Evolutionary conservation across 345 rosid species (phyloP).

Genomic region (Eucalyptus regnans): DNA sequence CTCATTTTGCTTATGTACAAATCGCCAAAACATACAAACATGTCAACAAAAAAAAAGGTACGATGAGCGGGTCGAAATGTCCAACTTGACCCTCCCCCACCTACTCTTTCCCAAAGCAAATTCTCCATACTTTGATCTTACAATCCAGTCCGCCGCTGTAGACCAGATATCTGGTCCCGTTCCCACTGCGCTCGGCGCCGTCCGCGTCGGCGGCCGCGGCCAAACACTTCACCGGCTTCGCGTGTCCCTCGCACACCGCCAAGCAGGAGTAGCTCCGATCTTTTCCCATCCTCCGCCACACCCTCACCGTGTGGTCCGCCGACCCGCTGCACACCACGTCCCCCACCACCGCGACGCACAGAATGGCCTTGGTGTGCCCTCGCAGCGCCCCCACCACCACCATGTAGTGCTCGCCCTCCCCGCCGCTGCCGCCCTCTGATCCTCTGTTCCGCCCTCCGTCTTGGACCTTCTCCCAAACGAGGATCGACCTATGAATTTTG

Average conservation of each 20-base stretch:
- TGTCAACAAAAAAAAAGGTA: not conserved
- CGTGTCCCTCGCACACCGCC: conserved; percentile 53
- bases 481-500: conserved; percentile 36
- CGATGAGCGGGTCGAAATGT: not conserved
- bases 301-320: conserved; percentile 45
- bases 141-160: conserved; percentile 68
- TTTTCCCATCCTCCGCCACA: conserved; percentile 41
- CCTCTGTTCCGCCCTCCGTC: not conserved
- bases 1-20: not conserved
- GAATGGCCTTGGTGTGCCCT: conserved; percentile 55
- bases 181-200: not conserved
- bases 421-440: not conserved
- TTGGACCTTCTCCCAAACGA: conserved; percentile 51
- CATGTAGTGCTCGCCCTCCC: conserved; percentile 11
- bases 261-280: conserved; percentile 30
- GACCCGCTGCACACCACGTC: conserved; percentile 66
- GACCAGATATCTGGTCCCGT: conserved; percentile 18
- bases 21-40: not conserved
- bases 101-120: not conserved
- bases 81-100: not conserved
- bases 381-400: conserved; percentile 53
- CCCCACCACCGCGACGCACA: conserved; percentile 44
- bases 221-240: conserved; percentile 59
- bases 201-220: conserved; percentile 1
- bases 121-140: conserved; percentile 41